Evolutionary conservation across 1,284 basidiomycete species (phyloP).

Genomic region (Irpex sp.): DNA sequence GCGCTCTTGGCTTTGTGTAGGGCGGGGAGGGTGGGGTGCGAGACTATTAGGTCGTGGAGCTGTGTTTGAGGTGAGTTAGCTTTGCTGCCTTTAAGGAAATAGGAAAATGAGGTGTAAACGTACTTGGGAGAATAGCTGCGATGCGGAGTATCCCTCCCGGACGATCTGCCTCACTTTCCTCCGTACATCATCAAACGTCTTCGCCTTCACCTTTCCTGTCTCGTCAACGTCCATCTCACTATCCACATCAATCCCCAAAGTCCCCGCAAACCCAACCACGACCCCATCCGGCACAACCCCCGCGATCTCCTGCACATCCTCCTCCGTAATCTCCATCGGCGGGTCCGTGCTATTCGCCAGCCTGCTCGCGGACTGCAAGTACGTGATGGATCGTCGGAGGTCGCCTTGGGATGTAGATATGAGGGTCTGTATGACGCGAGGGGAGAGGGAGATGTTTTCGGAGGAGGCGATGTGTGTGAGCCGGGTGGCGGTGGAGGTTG

Average conservation of each 20-base stretch:
- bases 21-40: conserved; percentile 75
- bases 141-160: conserved; percentile 88
- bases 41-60: conserved; percentile 89
- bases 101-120: conserved; percentile 14
- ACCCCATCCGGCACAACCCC: conserved; percentile 84
- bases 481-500: conserved; percentile 68
- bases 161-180: conserved; percentile 72
- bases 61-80: too few species aligned
- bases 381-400: conserved; percentile 96
- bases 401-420: conserved; percentile 87
- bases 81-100: too few species aligned
- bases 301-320: conserved; percentile 92
- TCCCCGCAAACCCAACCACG: conserved; percentile 63
- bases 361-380: conserved; percentile 92
- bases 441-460: conserved; percentile 48
- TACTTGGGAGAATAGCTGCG: conserved; percentile 88
- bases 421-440: conserved; percentile 62
- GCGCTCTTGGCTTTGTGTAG: conserved; percentile 82
- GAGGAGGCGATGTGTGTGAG: conserved; percentile 75
- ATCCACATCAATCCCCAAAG: conserved; percentile 71
- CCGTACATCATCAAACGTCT: conserved; percentile 68
- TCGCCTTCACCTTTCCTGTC: conserved; percentile 23
- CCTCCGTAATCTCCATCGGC: conserved; percentile 65
- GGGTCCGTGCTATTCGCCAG: conserved; percentile 68
- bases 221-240: conserved; percentile 28